A percentile compares a stretch with the other conserved stretches of the same genome.
These are phyloP conservation scores for Fusarium circinatum DNA, from an alignment of 2,329 filamentous ascomycete genomes.

Conservation along the genomic window DNA sequence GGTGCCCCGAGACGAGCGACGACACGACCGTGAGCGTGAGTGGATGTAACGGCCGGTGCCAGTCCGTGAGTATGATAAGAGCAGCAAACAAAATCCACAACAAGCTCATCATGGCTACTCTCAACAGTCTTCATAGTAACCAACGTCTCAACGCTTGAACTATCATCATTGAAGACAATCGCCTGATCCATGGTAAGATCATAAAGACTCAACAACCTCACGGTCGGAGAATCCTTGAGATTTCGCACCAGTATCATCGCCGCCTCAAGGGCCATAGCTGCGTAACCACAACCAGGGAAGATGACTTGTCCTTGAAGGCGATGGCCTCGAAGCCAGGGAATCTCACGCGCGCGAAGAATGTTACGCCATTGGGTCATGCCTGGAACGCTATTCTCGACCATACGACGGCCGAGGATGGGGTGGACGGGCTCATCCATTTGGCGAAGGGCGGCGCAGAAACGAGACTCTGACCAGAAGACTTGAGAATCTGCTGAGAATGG, in stretches of 20 bases:
- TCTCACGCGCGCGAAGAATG: background rate
- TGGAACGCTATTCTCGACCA: background rate
- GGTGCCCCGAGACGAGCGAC: background rate
- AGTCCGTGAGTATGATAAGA: conserved; percentile 2
- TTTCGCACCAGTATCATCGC: background rate
- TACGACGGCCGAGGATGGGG: background rate
- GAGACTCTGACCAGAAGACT: background rate
- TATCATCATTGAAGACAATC: conserved; percentile 14
- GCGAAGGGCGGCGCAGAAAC: background rate
- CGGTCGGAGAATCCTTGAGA: background rate
- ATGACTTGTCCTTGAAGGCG: conserved; percentile 16
- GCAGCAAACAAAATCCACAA: conserved; percentile 3
- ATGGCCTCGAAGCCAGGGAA: conserved; percentile 11
- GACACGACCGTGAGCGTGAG: background rate
- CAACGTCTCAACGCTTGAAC: background rate
- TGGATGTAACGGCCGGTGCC: background rate
- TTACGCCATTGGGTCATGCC: conserved; percentile 13
- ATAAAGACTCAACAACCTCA: conserved; percentile 2
- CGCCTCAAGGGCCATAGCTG: conserved; percentile 11
- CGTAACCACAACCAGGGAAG: conserved; percentile 15
- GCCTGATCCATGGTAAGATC: conserved; percentile 6
- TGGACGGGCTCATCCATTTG: background rate
- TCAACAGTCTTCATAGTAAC: conserved; percentile 5
- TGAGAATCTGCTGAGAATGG: conserved; percentile 1
- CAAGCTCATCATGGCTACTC: background rate